phyloP scores from a whole-genome alignment of 805 yeast genomes.

The Metschnikowia lochheadii region DNA sequence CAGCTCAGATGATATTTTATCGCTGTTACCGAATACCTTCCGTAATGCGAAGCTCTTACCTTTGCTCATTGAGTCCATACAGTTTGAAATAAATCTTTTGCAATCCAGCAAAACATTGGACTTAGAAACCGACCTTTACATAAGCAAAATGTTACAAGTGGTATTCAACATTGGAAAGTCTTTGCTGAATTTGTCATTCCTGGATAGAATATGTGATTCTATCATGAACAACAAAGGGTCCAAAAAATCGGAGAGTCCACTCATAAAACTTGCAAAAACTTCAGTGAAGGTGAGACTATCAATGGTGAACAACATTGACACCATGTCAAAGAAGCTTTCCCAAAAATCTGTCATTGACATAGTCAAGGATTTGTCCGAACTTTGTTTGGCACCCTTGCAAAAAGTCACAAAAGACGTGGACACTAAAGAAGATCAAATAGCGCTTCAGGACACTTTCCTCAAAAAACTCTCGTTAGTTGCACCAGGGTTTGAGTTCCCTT shows the following conservation, averaged over 20 bases:
- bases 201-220: conserved; percentile 58
- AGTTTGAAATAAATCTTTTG: conserved; percentile 32
- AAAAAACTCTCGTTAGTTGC: conserved; percentile 38
- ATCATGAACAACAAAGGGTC: conserved; percentile 26
- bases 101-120: conserved; percentile 15
- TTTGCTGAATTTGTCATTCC: conserved; percentile 73
- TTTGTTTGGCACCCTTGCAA: conserved; percentile 21
- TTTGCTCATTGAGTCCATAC: conserved; percentile 50
- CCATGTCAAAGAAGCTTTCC: conserved; percentile 47
- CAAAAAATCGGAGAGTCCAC: conserved; percentile 20
- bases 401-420: conserved; percentile 24
- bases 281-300: conserved; percentile 32
- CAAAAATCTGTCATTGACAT: conserved; percentile 48
- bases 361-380: conserved; percentile 43
- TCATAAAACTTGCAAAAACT: conserved; percentile 25
- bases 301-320: conserved; percentile 42
- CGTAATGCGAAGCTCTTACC: conserved; percentile 72
- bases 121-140: conserved; percentile 34
- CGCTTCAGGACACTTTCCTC: conserved; percentile 52
- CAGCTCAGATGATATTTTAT: conserved; percentile 21
- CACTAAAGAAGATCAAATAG: conserved; percentile 27
- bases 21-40: conserved; percentile 40
- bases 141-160: conserved; percentile 48
- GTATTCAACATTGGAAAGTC: conserved; percentile 59
- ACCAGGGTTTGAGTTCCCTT: conserved; percentile 57